Conservation (phyloP, 1,284 basidiomycete genomes). For the Marasmius fiardii region DNA sequence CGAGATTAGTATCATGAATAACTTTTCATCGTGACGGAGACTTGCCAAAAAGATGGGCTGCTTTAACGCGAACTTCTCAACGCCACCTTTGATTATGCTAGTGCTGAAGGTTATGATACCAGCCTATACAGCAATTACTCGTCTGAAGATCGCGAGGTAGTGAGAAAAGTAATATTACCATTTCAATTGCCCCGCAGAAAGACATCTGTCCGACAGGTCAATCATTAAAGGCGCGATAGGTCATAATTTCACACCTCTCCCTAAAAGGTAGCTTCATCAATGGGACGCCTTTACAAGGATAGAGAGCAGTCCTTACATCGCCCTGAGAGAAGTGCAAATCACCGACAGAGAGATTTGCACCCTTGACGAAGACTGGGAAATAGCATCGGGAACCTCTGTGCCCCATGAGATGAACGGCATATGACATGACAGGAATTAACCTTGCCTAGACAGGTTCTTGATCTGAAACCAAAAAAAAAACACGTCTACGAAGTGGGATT, state of each 20-base stretch:
- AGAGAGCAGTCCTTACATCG: conserved; percentile 45
- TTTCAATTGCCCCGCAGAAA: conserved; percentile 81
- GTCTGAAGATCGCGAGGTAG: not conserved
- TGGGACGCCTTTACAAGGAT: not conserved
- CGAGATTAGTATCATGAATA: not conserved
- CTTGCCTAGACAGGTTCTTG: conserved; percentile 65
- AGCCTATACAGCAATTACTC: conserved; percentile 39
- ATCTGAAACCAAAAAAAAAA: conserved; percentile 40
- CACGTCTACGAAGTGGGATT: not conserved
- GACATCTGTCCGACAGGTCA: conserved; percentile 40
- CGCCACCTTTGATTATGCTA: conserved; percentile 72
- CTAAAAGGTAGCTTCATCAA: conserved; percentile 25
- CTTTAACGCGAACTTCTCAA: conserved; percentile 72
- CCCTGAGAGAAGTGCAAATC: conserved; percentile 83
- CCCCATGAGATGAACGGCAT: not conserved
- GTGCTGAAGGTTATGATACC: conserved; percentile 74
- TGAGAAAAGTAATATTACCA: conserved; percentile 34
- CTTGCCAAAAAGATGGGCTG: conserved; percentile 72
- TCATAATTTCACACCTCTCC: conserved; percentile 44
- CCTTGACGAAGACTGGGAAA: conserved; percentile 76
- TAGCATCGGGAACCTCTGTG: conserved; percentile 64
- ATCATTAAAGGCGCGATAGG: no score
- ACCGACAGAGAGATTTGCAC: conserved; percentile 76
- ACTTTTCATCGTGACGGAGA: not conserved
- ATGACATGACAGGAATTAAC: conserved; percentile 7